Evolutionary conservation across 2,329 filamentous ascomycete genomes (phyloP), one percentile per base, ranked within the genome.

Genomic region (Xylariaceae sp.): DNA sequence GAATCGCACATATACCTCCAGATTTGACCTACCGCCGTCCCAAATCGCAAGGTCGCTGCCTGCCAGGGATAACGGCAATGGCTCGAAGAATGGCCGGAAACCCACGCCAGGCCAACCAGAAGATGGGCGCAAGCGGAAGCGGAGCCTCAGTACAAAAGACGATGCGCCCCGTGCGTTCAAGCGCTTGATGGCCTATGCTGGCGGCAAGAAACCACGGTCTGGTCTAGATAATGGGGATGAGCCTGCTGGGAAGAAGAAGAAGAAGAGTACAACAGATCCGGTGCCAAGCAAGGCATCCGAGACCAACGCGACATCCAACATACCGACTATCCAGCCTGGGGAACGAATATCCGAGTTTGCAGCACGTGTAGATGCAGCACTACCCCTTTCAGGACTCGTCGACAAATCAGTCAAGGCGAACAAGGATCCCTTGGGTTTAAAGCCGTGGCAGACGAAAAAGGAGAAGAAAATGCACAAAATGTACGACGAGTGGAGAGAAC

Each of bases 91-190:
- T 55, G 34, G 51, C 31, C 40, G 29, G 35, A 59, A 56, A 40
- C 47, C 21, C 38, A 26, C 6, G 30, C 12, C 5, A 26, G 47
- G 37, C 56, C 47, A 26, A 57, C 45, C 50, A 75, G n/a, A n/a
- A n/a, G n/a, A 63, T 50, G 68, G 59, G 54, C 41, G 51, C 31
- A 70, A 70, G 47, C 64, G 62, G 61, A 79, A 69, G 61, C 55
- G 61, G 38, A 57, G 55, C 21, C 50, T 43, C 28, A 49, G 57
- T 32, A 58, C 56, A 19, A 66, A 72, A 24, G 80, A 94, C 56
- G 92, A 96, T 61, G 89, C 84, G 2, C 92, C 92, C 0, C 83
- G 86, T 46, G 86, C 83, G 2, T 98, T 98, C 59, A 76, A 77
- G 41, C 79, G 88, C 10, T 64, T 96, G 42, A 92, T 96, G 83